Conservation (phyloP, 2,329 filamentous ascomycete genomes). For the Colletotrichum godetiae region DNA sequence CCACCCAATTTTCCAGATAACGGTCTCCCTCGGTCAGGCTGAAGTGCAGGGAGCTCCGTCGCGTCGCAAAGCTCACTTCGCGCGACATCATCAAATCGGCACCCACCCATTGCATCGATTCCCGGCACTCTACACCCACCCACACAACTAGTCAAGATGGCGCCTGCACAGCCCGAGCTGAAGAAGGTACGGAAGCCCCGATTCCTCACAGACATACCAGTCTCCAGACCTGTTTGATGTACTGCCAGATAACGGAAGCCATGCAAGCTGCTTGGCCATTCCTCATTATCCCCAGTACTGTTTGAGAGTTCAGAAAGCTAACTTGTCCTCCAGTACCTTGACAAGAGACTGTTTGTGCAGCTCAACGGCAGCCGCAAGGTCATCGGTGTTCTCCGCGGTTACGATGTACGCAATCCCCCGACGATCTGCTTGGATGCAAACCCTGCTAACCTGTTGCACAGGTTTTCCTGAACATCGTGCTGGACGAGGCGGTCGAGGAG, state of each 20-base stretch:
- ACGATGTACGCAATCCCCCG: constrained; percentile 77
- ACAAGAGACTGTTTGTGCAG: constrained; percentile 98
- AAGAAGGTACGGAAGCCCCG: constrained; percentile 80
- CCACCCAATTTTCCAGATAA: constrained; percentile 35
- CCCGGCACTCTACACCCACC: not conserved
- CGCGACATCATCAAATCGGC: constrained; percentile 13
- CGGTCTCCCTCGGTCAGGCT: constrained; percentile 18
- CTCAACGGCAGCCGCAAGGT: constrained; percentile 98
- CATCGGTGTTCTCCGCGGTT: constrained; percentile 91
- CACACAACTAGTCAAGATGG: constrained; percentile 74
- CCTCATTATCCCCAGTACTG: not conserved
- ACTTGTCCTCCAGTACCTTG: constrained; percentile 80
- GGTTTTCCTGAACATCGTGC: constrained; percentile 98
- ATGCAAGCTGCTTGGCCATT: not conserved
- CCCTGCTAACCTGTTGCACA: constrained; percentile 51
- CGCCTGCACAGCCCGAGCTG: constrained; percentile 97
- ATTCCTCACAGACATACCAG: constrained; percentile 37
- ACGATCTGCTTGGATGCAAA: not conserved
- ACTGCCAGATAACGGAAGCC: constrained; percentile 3
- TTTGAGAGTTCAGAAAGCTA: not conserved
- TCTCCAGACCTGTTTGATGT: constrained; percentile 30
- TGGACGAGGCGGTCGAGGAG: constrained; percentile 97
- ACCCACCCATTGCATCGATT: constrained; percentile 1
- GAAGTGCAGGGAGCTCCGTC: constrained; percentile 20
- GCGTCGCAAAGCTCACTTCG: constrained; percentile 32